Conservation (phyloP, 2,329 filamentous ascomycete genomes). For the Blastomyces emzantsi region DNA sequence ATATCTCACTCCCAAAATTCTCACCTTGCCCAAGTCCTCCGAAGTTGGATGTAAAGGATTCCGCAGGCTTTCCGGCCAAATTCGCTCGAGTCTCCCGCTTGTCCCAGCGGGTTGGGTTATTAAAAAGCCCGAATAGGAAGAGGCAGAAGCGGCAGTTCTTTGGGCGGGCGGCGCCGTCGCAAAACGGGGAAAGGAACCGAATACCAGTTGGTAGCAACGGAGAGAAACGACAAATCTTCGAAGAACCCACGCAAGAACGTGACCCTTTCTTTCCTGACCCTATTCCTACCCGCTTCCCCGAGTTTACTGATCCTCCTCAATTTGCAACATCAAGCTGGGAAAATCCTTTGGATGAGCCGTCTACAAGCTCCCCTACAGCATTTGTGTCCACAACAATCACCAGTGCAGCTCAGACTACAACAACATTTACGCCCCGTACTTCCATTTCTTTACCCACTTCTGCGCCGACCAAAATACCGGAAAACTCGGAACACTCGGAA, state of each 20-base stretch:
- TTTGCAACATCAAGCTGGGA: neutral
- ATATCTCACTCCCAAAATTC: neutral
- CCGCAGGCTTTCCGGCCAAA: neutral
- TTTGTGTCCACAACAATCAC: neutral
- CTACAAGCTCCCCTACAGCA: neutral
- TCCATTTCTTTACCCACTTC: conserved; percentile 4
- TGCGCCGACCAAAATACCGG: conserved; percentile 5
- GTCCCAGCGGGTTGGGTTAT: neutral
- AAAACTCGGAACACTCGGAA: conserved; percentile 2
- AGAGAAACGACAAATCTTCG: neutral
- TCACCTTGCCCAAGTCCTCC: neutral
- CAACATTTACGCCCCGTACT: neutral
- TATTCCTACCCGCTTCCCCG: neutral
- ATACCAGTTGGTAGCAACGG: neutral
- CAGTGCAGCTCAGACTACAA: neutral
- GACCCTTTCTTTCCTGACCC: neutral
- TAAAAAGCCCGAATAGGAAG: neutral
- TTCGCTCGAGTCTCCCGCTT: neutral
- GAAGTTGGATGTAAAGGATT: neutral
- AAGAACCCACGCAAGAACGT: neutral
- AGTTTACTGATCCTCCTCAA: neutral
- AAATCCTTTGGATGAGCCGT: neutral
- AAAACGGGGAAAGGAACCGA: neutral
- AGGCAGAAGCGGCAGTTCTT: neutral
- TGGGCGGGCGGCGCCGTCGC: neutral